Percentiles rank a stretch among this genome's conserved stretches.
These are phyloP conservation scores for Phylloporus sp. DNA, from an alignment of 768 basidiomycete species.

Conservation along the genomic window DNA sequence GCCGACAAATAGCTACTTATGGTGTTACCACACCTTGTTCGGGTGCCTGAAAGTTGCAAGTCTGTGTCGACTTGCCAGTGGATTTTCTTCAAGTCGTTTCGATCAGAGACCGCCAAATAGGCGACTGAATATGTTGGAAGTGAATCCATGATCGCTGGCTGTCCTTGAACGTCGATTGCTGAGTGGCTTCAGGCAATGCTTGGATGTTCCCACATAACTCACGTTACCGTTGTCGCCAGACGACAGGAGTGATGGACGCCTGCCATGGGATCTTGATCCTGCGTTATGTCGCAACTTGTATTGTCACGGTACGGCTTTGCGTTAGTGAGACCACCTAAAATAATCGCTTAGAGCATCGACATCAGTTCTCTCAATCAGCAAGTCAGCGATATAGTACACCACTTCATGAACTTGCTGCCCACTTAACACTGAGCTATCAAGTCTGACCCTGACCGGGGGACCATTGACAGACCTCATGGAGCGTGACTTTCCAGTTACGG, in stretches of 20 bases:
- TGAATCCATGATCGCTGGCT: conserved; percentile 1
- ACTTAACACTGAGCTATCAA: background rate
- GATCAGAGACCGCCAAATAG: background rate
- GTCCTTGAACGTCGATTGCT: conserved; percentile 1
- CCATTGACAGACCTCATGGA: too few species aligned
- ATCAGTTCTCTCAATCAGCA: background rate
- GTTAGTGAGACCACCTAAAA: background rate
- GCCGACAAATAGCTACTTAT: conserved; percentile 22
- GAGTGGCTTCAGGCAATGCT: background rate
- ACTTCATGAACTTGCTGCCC: background rate
- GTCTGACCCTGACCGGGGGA: background rate
- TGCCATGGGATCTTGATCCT: conserved; percentile 14
- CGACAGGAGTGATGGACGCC: background rate
- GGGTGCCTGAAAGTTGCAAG: conserved; percentile 7
- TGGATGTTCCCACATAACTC: conserved; percentile 10
- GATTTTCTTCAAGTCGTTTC: background rate
- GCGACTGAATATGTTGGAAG: background rate
- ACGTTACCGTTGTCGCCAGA: conserved; percentile 14
- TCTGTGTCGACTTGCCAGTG: too few species aligned
- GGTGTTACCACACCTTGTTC: conserved; percentile 14
- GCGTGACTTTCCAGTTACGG: conserved; percentile 5
- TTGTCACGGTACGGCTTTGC: background rate
- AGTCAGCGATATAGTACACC: background rate
- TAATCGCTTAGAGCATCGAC: background rate
- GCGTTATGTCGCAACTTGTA: background rate